Evolutionary conservation across 805 yeast species (phyloP), one percentile per base, ranked within the genome.

Genomic region (Saccharomycopsis microspora): DNA sequence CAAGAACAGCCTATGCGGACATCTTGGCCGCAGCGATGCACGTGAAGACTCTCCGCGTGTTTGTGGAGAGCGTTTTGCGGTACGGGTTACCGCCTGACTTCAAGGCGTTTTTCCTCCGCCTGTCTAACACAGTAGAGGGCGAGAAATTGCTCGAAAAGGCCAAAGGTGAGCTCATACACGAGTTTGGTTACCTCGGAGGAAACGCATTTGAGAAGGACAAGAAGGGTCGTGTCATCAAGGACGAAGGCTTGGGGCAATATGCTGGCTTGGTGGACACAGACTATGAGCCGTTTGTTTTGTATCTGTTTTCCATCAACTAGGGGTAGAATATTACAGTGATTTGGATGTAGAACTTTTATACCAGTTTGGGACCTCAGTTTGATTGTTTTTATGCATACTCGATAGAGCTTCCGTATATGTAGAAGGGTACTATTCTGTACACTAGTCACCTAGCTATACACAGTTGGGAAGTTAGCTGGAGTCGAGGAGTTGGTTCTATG

Each of bases 61-160:
- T 84, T 64, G 96, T 90, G 37, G 99, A 93, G 68, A 76, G 88
- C 44, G 96, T 93, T 10, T 74, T 93, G 63, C 81, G 99, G 66
- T 93, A 93, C 64, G 99, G 99, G 0, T 75, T 93, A 55, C 99
- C 98, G 35, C 97, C 97, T 32, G 83, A 82, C 58, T 93, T 90
- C 64, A 75, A 78, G 59, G 67, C 71, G 44, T 75, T 58, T 56
- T 63, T 72, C 46, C 59, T 78, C 42, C 69, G 69, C 53, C 60
- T 69, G 76, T 9, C 70, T 68, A 39, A 58, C 72, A 34, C 64
- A 72, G 31, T 73, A 84, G 56, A 68, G 64, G 31, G 49, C 48
- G 39, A 67, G 11, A 52, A 70, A 56, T 63, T 68, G 27, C 60
- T 71, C 39, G 68, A 66, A 32, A 77, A 74, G 64, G 79, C 88